These are phyloP conservation scores for Penicillium sp. DNA, from an alignment of 2,329 filamentous ascomycete genomes.

Conservation along the genomic window DNA sequence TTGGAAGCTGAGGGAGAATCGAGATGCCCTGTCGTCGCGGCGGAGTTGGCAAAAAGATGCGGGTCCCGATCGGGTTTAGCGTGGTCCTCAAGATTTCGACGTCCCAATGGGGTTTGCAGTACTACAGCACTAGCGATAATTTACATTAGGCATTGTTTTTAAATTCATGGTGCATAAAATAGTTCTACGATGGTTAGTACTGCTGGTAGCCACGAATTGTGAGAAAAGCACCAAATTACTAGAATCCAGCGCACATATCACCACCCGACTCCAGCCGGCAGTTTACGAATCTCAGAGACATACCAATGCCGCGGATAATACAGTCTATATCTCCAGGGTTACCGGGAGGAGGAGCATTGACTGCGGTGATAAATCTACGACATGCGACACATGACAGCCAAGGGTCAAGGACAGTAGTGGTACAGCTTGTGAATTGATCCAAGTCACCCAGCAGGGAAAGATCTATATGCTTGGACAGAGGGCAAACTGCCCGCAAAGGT, in stretches of 20 bases:
- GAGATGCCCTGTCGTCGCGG: conserved; percentile 16
- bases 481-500: conserved; percentile 30
- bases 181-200: not conserved
- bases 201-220: not conserved
- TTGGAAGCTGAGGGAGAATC: conserved; percentile 10
- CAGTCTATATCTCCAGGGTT: too few relatives aligned
- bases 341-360: too few relatives aligned
- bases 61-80: conserved; percentile 28
- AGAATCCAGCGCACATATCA: not conserved
- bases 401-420: conserved; percentile 24
- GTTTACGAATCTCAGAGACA: not conserved
- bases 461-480: conserved; percentile 44
- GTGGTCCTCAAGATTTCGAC: conserved; percentile 10
- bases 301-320: not conserved
- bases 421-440: conserved; percentile 42
- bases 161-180: not conserved
- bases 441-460: conserved; percentile 32
- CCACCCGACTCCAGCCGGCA: not conserved
- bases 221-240: not conserved
- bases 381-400: not conserved
- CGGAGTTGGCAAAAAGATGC: conserved; percentile 26
- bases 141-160: not conserved
- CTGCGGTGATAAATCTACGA: not conserved
- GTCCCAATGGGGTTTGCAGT: not conserved
- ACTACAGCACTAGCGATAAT: not conserved